Evolutionary conservation across 306 rosid genomes (phyloP).

Genomic region (Fragaria vesca): DNA sequence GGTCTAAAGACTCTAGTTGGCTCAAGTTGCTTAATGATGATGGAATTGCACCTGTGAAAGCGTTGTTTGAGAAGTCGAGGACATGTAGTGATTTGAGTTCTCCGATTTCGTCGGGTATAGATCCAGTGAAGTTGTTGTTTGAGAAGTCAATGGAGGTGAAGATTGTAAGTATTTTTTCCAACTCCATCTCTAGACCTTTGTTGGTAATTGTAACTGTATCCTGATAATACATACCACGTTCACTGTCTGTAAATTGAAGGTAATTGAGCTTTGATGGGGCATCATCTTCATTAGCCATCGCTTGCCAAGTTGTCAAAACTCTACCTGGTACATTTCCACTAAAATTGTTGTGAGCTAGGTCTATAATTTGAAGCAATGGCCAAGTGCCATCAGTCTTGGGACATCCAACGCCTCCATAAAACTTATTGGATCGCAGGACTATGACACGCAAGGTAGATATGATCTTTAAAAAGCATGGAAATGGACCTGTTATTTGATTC

Average conservation of each 20-base stretch:
- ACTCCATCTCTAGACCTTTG: conserved; percentile 27
- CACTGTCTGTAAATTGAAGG: neutral
- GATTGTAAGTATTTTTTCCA: conserved; percentile 26
- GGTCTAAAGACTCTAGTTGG: conserved; percentile 34
- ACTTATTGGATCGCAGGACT: conserved; percentile 35
- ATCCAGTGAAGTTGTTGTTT: conserved; percentile 11
- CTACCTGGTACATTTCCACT: neutral
- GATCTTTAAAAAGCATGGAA: conserved; percentile 30
- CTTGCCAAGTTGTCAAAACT: conserved; percentile 1
- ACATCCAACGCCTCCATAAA: conserved; percentile 39
- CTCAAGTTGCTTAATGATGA: conserved; percentile 17
- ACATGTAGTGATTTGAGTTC: neutral
- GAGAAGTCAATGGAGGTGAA: conserved; percentile 39
- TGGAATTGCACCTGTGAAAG: conserved; percentile 26
- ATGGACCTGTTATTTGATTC: conserved; percentile 16
- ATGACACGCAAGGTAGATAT: conserved; percentile 38
- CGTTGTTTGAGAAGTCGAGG: conserved; percentile 38
- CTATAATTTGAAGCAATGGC: conserved; percentile 19
- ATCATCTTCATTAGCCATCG: neutral
- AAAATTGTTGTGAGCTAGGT: conserved; percentile 9
- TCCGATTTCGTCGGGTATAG: conserved; percentile 21
- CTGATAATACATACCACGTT: neutral
- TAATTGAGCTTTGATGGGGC: neutral
- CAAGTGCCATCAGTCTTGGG: conserved; percentile 15
- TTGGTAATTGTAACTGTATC: conserved; percentile 8